phyloP scores from a whole-genome alignment of 441 rosid species.

The Melastoma candidum region DNA sequence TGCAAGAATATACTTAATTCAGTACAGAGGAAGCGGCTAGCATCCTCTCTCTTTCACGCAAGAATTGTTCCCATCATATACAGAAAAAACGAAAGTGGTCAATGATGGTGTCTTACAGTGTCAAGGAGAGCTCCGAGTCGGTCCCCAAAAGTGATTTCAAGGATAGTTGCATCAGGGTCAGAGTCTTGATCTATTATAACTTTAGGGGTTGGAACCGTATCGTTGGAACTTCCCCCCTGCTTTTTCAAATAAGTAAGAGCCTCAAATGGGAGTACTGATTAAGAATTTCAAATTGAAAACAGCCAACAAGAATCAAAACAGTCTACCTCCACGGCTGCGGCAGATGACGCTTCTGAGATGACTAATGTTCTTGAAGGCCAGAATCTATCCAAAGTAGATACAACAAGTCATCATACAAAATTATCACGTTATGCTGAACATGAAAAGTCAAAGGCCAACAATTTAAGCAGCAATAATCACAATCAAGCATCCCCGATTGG shows the following conservation, averaged over 20 bases:
- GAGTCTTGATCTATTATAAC: constrained; percentile 94
- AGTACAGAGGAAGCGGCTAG: too few relatives aligned
- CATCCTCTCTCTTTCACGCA: too few relatives aligned
- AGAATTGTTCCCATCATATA: too few relatives aligned
- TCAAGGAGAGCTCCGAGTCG: constrained; percentile 96
- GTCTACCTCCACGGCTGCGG: constrained; percentile 65
- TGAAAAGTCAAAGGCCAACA: too few relatives aligned
- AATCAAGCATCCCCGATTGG: too few relatives aligned
- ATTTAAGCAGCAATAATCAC: too few relatives aligned
- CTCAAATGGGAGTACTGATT: constrained; percentile 6
- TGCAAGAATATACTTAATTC: constrained; percentile 16
- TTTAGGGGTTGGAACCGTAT: constrained; percentile 71
- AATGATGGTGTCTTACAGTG: constrained; percentile 38
- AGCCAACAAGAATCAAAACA: too few relatives aligned
- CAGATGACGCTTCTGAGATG: constrained; percentile 43
- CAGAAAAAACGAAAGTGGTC: not conserved
- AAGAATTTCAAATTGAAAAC: constrained; percentile 10
- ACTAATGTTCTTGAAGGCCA: constrained; percentile 24
- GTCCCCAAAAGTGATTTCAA: constrained; percentile 88
- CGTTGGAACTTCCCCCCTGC: constrained; percentile 53
- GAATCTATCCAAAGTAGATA: constrained; percentile 33
- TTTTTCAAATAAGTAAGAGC: constrained; percentile 16
- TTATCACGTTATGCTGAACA: too few relatives aligned
- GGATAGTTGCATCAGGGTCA: constrained; percentile 79
- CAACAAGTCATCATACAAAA: constrained; percentile 5